phyloP scores from a whole-genome alignment of 805 yeast genomes.

The Lachancea nothofagi region DNA sequence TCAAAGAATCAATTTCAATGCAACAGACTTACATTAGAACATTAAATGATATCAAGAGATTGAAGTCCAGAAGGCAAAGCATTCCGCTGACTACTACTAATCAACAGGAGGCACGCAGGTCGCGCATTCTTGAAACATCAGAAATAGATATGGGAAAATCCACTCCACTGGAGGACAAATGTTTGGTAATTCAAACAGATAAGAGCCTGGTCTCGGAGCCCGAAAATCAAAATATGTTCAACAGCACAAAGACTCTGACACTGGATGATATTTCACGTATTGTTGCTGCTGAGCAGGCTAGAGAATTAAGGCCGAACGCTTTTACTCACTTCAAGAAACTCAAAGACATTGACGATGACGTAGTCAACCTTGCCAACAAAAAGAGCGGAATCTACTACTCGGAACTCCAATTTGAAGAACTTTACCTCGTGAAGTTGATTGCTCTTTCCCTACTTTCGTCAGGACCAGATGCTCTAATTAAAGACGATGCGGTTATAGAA shows the following conservation, averaged over 20 bases:
- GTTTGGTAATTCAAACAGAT: conserved; percentile 30
- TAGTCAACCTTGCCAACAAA: conserved; percentile 14
- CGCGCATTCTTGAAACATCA: conserved; percentile 55
- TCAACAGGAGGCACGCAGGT: conserved; percentile 58
- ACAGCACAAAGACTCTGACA: conserved; percentile 79
- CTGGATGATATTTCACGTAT: conserved; percentile 95
- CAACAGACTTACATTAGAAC: conserved; percentile 61
- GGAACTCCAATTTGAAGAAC: conserved; percentile 37
- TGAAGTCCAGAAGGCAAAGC: conserved; percentile 67
- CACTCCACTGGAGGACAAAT: conserved; percentile 22
- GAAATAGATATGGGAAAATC: conserved; percentile 24
- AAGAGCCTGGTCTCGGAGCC: conserved; percentile 37
- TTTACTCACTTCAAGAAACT: conserved; percentile 65
- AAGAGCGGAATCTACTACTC: conserved; percentile 50
- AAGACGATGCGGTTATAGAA: conserved; percentile 9
- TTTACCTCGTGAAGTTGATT: conserved; percentile 54
- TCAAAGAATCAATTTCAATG: conserved; percentile 22
- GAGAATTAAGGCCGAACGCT: conserved; percentile 89
- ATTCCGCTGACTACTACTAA: conserved; percentile 41
- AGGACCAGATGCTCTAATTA: conserved; percentile 17
- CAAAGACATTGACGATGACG: conserved; percentile 28
- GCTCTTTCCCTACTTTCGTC: conserved; percentile 35
- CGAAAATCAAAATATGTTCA: conserved; percentile 46
- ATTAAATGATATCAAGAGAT: conserved; percentile 66
- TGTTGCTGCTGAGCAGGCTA: conserved; percentile 94